phyloP scores from a whole-genome alignment of 2,329 filamentous ascomycete genomes.

The Scedosporium apiospermum region DNA sequence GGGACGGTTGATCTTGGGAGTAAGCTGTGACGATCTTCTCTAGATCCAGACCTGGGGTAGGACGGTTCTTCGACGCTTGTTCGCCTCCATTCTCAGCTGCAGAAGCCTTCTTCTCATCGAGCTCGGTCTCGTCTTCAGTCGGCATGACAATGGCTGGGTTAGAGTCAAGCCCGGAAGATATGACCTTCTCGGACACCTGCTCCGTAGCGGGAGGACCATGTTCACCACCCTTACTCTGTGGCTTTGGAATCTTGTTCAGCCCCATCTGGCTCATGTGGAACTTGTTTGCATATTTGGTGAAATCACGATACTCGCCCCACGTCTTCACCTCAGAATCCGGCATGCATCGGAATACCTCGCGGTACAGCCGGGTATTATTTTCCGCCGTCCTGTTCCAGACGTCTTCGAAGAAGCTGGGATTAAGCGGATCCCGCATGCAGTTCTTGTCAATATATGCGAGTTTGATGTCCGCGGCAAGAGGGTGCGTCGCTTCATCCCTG shows the following conservation, averaged over 20 bases:
- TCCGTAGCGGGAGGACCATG: slow-evolving; percentile 9
- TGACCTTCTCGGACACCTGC: slow-evolving; percentile 21
- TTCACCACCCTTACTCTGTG: neutral
- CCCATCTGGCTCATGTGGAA: slow-evolving; percentile 61
- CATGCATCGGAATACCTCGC: slow-evolving; percentile 92
- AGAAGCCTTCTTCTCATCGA: slow-evolving; percentile 32
- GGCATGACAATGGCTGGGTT: slow-evolving; percentile 22
- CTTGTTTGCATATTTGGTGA: slow-evolving; percentile 62
- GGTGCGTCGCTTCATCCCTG: slow-evolving; percentile 37
- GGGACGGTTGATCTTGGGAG: slow-evolving; percentile 28
- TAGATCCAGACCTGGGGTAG: slow-evolving; percentile 11
- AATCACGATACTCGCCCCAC: slow-evolving; percentile 90
- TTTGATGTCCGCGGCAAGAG: slow-evolving; percentile 57
- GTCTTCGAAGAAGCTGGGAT: slow-evolving; percentile 72
- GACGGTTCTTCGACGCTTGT: neutral
- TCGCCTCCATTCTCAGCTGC: slow-evolving; percentile 2
- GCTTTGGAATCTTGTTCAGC: slow-evolving; percentile 32
- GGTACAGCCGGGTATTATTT: slow-evolving; percentile 93
- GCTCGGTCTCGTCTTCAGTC: slow-evolving; percentile 16
- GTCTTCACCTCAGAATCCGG: slow-evolving; percentile 89
- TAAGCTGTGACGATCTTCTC: slow-evolving; percentile 15
- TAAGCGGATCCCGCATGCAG: slow-evolving; percentile 88
- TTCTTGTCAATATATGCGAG: slow-evolving; percentile 71
- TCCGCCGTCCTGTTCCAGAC: slow-evolving; percentile 80
- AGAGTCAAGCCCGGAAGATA: slow-evolving; percentile 13